Base-by-base conservation (phyloP, 345 rosid genomes). In the Populus davidiana region DNA sequence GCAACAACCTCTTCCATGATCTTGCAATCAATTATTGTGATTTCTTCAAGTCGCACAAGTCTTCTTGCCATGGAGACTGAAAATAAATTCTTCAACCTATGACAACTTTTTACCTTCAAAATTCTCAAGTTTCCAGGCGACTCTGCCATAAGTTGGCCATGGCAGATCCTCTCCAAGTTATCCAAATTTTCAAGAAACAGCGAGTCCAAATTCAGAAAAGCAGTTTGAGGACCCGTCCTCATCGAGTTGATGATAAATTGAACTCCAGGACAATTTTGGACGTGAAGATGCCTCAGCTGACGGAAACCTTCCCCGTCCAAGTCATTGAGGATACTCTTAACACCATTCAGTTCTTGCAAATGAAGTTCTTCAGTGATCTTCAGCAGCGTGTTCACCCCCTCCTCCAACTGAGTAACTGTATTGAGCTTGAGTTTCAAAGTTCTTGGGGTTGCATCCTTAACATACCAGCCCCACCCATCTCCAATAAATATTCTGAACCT, bases 81-180 rank as follows among this genome's bases (percentile, higher is more conserved):
- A 43, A 84, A 81, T 2, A 79, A 41, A 76, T 78, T 67, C 76
- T 65, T 73, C 61, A 84, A 52, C 31, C 16, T 8, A 4, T 27
- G 27, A 27, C 27, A 27, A 0, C 27, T 27, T 27, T 27, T 1
- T 27, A 27, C 71, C 10, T 71, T 65, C 6, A 84, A 1, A 1
- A n/a, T 14, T 66, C 39, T 71, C 25, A 85, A 47, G 11, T 73
- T 79, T 6, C 65, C 54, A 44, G 81, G 79, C 31, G 75, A 75
- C 5, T 67, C 56, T 31, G 33, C 33, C 33, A 2, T 31, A 23
- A 63, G 70, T 27, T 27, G 27, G 27, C 27, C 72, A 1, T 73
- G 29, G 17, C 66, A 77, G 13, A 84, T 69, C 52, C 50, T 73
- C 67, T 81, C 75, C 74, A 81, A 56, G 17, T 35, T 61, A 11